A percentile compares a stretch with the other conserved stretches of the same genome.
Conservation (phyloP, 2,329 filamentous ascomycete species). For the Trichophyton mentagrophytes region DNA sequence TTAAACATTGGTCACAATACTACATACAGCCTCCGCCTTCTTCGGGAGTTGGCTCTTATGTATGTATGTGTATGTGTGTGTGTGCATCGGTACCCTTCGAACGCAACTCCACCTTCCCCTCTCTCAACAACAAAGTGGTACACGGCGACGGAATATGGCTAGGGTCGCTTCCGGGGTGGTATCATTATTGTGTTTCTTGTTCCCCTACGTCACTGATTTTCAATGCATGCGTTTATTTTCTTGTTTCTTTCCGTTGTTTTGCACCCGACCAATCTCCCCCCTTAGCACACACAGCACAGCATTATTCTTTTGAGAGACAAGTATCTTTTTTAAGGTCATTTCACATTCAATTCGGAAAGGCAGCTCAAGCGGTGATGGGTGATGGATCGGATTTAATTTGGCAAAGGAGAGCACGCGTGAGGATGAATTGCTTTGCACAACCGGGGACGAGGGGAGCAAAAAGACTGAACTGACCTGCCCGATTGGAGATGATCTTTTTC, state of each 20-base stretch:
- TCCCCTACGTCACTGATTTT: background rate
- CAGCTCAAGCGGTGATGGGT: constrained; percentile 1
- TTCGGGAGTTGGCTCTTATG: constrained; percentile 17
- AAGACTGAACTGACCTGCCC: background rate
- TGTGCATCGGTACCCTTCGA: background rate
- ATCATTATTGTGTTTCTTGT: constrained; percentile 18
- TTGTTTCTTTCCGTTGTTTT: background rate
- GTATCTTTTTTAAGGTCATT: background rate
- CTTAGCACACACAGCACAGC: constrained; percentile 3
- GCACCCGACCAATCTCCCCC: background rate
- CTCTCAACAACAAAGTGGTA: constrained; percentile 14
- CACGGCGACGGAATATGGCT: constrained; percentile 33
- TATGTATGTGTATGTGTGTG: background rate
- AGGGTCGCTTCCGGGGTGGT: constrained; percentile 38
- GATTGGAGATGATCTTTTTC: background rate
- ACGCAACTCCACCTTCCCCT: background rate
- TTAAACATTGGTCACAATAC: background rate
- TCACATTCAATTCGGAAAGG: constrained; percentile 2
- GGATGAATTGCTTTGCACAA: constrained; percentile 7
- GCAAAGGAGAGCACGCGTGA: constrained; percentile 11
- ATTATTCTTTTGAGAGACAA: background rate
- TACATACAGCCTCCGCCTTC: background rate
- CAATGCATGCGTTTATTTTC: background rate
- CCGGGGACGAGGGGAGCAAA: constrained; percentile 9
- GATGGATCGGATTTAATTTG: constrained; percentile 2